Conservation (phyloP, 345 rosid species). For the Tarenaya hassleriana region DNA sequence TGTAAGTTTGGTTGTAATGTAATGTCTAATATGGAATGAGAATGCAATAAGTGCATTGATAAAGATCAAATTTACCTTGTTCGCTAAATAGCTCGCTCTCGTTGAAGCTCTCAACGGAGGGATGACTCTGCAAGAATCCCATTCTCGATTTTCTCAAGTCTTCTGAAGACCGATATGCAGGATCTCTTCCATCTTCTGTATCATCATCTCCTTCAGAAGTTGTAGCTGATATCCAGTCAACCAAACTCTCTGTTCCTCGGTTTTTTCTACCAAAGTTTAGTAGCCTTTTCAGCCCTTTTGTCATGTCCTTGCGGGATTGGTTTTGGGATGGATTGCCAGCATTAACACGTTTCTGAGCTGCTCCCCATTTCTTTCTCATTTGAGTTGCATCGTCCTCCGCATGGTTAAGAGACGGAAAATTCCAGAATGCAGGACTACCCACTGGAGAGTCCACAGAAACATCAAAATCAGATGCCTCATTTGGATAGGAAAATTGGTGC, state of each 20-base stretch:
- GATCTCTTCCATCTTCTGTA: slow-evolving; percentile 87
- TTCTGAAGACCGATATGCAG: slow-evolving; percentile 68
- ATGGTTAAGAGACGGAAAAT: slow-evolving; percentile 59
- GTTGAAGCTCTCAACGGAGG: slow-evolving; percentile 65
- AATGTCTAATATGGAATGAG: not conserved
- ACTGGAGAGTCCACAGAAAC: slow-evolving; percentile 79
- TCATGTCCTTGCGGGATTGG: slow-evolving; percentile 73
- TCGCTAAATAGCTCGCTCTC: slow-evolving; percentile 72
- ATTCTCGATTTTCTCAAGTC: slow-evolving; percentile 95
- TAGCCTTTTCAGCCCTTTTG: slow-evolving; percentile 87
- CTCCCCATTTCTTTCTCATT: slow-evolving; percentile 98
- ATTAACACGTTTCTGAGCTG: slow-evolving; percentile 72
- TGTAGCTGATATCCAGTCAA: slow-evolving; percentile 94
- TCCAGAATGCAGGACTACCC: slow-evolving; percentile 90
- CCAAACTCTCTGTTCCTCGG: slow-evolving; percentile 70
- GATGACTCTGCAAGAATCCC: slow-evolving; percentile 71
- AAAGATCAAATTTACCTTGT: slow-evolving; percentile 51
- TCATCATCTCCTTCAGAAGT: slow-evolving; percentile 99
- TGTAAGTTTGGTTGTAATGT: not conserved
- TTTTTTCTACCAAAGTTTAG: slow-evolving; percentile 86
- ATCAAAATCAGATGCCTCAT: slow-evolving; percentile 81
- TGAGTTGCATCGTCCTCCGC: slow-evolving; percentile 74
- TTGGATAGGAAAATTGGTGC: slow-evolving; percentile 56
- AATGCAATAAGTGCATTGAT: slow-evolving; percentile 1
- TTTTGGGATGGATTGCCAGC: slow-evolving; percentile 58